Evolutionary conservation across 345 rosid species (phyloP).

Genomic region (Aurinia saxatilis): DNA sequence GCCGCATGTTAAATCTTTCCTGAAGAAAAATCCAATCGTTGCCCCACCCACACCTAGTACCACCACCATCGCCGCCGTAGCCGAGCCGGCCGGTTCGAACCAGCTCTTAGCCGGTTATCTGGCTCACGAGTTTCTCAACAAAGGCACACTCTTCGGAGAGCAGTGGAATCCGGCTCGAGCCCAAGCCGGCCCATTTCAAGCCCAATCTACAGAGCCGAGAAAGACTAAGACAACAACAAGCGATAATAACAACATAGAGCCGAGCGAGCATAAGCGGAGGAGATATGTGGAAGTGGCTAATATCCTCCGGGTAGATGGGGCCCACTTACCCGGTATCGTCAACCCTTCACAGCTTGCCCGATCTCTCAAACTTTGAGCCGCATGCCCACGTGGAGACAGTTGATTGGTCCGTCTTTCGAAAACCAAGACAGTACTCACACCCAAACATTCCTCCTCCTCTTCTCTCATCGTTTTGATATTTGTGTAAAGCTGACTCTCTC

Average conservation of each 20-base stretch:
- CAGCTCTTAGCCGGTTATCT: slow-evolving; percentile 73
- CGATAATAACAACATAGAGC: slow-evolving; percentile 28
- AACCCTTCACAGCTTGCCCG: slow-evolving; percentile 82
- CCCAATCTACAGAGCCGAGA: slow-evolving; percentile 8
- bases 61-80: not conserved
- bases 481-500: slow-evolving; percentile 12
- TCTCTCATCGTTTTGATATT: not conserved
- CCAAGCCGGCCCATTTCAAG: slow-evolving; percentile 9
- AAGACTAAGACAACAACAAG: slow-evolving; percentile 30
- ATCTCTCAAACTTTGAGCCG: slow-evolving; percentile 43
- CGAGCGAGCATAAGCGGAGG: slow-evolving; percentile 24
- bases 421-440: not conserved
- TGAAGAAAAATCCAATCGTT: slow-evolving; percentile 19
- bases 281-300: slow-evolving; percentile 68
- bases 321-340: slow-evolving; percentile 66
- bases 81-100: slow-evolving; percentile 30
- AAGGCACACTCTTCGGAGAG: slow-evolving; percentile 74
- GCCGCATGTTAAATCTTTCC: slow-evolving; percentile 28
- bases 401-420: slow-evolving; percentile 22
- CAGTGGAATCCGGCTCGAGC: slow-evolving; percentile 38
- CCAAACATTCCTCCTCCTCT: not conserved
- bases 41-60: not conserved
- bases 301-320: slow-evolving; percentile 56
- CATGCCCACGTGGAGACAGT: slow-evolving; percentile 26
- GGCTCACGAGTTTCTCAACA: slow-evolving; percentile 75